Base-by-base conservation (phyloP, 352 stramenopile genomes). In the Phytophthora sp. region DNA sequence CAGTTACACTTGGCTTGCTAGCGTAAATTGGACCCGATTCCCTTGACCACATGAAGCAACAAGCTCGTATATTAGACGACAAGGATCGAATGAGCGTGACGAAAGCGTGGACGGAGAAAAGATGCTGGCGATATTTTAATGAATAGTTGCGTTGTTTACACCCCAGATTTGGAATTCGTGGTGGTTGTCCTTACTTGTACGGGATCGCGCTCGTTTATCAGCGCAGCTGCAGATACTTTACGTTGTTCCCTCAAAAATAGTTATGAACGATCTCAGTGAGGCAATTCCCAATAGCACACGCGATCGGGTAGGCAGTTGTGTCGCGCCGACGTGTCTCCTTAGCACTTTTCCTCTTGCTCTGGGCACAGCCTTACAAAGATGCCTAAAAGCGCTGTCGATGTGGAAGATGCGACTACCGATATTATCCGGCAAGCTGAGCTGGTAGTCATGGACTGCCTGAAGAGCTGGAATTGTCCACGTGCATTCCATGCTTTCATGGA, bases 391-490 rank as follows among this genome's bases (percentile, higher is more conserved):
- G 57, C 48, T 21, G 27, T 58, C 35, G 58, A 72, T 10, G 64
- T 54, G 50, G 39, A 57, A 1, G 21, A 66, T 45, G 44, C 41
- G 20, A 39, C 42, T 53, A 31, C 35, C 37, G 82, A 91, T 59
- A 62, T 89, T 13, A 69, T 74, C 7, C 67, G 78, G 5, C 83
- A 92, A 54, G 78, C 81, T 1, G 79, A 94, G 49, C 50, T 92
- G 43, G 72, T 94, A 5, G 79, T 87, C 30, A 77, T 89, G 71
- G 83, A 94, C 27, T 92, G 74, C 46, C 66, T 94, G 6, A 88
- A 88, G 60, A 81, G 54, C 31, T 82, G 51, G 45, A 81, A 79
- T 23, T 91, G 74, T 50, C 53, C 74, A 3, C 79, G 76, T 41
- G 76, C 83, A 17, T 60, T 94, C 23, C 71, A 90, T 37, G 72